These are phyloP conservation scores for Symbiodinium natans DNA, from an alignment of 73 alveolate species.

Conservation along the genomic window DNA sequence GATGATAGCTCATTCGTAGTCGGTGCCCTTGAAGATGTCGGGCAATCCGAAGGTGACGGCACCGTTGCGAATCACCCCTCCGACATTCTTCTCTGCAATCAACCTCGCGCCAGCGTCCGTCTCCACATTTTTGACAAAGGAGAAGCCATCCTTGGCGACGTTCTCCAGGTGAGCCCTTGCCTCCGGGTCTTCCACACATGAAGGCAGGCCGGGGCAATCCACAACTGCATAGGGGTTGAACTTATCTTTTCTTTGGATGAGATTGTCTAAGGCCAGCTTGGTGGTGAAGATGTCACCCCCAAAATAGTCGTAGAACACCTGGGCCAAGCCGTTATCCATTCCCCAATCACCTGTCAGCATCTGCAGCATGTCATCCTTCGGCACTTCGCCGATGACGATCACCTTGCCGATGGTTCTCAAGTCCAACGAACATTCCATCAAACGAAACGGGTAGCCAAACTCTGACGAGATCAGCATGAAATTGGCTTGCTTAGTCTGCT, in stretches of 20 bases:
- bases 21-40: conserved; percentile 3
- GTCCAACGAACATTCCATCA: background rate
- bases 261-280: conserved; percentile 8
- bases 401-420: background rate
- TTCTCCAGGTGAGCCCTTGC: conserved; percentile 1
- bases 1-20: background rate
- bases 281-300: background rate
- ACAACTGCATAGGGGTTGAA: background rate
- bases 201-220: conserved; percentile 1
- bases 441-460: conserved; percentile 13
- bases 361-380: background rate
- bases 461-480: background rate
- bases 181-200: background rate
- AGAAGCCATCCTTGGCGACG: background rate
- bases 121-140: background rate
- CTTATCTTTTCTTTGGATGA: background rate
- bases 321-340: background rate
- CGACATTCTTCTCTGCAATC: background rate
- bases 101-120: background rate
- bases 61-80: background rate
- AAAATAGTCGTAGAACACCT: background rate
- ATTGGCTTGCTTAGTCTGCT: background rate
- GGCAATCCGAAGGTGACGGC: background rate
- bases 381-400: background rate
- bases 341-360: conserved; percentile 4